Evolutionary conservation across 768 basidiomycete genomes (phyloP), one percentile per base, ranked within the genome.

Genomic region (Clitopilus passeckerianus): DNA sequence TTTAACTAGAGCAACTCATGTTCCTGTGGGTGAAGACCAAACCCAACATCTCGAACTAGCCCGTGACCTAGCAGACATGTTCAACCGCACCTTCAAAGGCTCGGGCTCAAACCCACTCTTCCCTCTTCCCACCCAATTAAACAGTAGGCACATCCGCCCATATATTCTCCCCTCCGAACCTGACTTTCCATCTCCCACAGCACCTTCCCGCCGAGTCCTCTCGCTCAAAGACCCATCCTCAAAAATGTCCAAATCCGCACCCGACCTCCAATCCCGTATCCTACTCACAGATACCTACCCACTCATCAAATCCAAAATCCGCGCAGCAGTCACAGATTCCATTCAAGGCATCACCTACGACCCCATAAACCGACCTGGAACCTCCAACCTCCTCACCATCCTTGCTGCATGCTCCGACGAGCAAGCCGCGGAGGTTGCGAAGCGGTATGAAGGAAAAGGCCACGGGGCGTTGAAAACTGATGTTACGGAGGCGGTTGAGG

Each of bases 21-120:
- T 98, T 0, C 96, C 96, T 0, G 95, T 98, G 5, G 96, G 96
- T 23, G 95, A 98, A 67, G 96, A 98, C 70, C 96, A 98, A 68
- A 84, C 86, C 20, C 96, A 98, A 74, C 96, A 98, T 67, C 82
- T 98, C 43, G 95, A 97, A 66, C 84, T 98, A 0, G 82, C 83
- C 16, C 86, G 93, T 30, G 93, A 95, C 65, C 74, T 97, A 10
- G 94, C 92, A 0, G 85, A 91, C 16, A 75, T 74, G 7, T 96
- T 96, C 76, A 98, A 98, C 69, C 80, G 83, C 7, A 80, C 80
- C 16, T 93, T 86, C 70, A 73, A 75, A 43, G 61, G 67, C 6
- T 66, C 64, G 16, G 61, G 67, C 7, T 66, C 65, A 16, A 72
- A 75, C 9, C 75, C 78, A 0, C 69, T 89, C 61, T 96, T 98